Base-by-base conservation (phyloP, 176 grass and related monocot species). In the Paspalum vaginatum region DNA sequence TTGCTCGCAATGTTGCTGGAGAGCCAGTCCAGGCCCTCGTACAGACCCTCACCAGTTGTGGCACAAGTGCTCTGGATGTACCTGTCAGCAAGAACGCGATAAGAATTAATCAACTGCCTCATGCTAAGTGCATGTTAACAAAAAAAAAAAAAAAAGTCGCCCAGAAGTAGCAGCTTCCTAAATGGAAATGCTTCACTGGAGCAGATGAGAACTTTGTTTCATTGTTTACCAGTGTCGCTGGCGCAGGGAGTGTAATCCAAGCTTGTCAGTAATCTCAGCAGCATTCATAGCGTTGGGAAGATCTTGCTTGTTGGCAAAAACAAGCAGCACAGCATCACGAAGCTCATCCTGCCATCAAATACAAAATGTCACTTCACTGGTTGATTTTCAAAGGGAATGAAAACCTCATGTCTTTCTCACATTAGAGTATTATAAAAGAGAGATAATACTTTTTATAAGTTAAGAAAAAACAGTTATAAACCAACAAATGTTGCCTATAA, bases 21-120 rank as follows among this genome's bases (percentile, higher is more conserved):
- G 9, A 88, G 81, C 81, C 81, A 88, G 70, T 88, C 87, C 52
- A 88, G 87, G 24, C 87, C 87, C 24, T 88, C 87, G 0, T 89
- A 89, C 22, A 88, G 70, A 70, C 87, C 87, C 76, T 88, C 87
- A 14, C 81, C 87, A 5, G 87, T 69, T 61, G 87, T 88, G 12
- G 87, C 87, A 75, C 87, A 88, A 4, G 87, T 88, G 87, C 87
- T 84, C 81, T 88, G 81, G 24, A 88, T 88, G 81, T 88, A 88
- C 87, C 87, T 88, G 45, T 46, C 2, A 32, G 37, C 77, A 79
- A 18, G 5, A 49, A 84, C 27, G 63, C 16, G 0, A 76, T 67
- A 46, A 37, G 24, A 74, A 78, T 4, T 14, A 41, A 25, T 61
- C 4, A 12, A n/a, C 4, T 11, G 60, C 53, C 39, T 51, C 11